These are phyloP conservation scores for maize (Zea mays) DNA, from an alignment of 176 grass and related monocot species.

Conservation along the genomic window DNA sequence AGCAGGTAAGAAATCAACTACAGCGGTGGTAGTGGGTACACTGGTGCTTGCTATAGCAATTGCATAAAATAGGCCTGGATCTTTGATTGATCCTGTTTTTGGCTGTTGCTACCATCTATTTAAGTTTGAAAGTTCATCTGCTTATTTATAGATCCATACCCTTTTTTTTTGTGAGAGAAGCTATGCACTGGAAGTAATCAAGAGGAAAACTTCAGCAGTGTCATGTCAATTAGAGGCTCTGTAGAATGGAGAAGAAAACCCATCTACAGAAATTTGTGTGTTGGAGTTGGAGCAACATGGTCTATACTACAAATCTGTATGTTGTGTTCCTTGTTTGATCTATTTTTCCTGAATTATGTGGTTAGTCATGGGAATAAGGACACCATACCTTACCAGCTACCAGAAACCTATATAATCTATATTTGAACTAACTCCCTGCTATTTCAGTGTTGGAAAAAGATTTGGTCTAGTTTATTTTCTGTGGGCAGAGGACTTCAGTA, in stretches of 20 bases:
- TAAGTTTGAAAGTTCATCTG: conserved; percentile 4
- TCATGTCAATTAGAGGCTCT: conserved; percentile 36
- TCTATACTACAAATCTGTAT: conserved; percentile 42
- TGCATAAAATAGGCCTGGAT: conserved; percentile 1
- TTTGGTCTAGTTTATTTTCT: conserved; percentile 9
- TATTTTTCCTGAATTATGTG: neutral
- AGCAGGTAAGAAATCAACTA: conserved; percentile 2
- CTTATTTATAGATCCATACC: conserved; percentile 27
- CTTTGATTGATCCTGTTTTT: conserved; percentile 20
- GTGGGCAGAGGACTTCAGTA: neutral
- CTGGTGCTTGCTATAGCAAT: conserved; percentile 1
- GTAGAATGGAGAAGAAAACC: conserved; percentile 55
- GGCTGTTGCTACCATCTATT: neutral
- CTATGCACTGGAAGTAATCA: neutral
- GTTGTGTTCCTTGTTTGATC: conserved; percentile 9
- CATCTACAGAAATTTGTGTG: conserved; percentile 52
- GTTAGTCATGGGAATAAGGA: neutral
- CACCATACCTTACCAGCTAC: neutral
- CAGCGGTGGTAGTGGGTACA: neutral
- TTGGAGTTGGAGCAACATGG: conserved; percentile 49
- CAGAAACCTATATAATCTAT: neutral
- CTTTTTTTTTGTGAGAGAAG: neutral
- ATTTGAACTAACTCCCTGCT: neutral
- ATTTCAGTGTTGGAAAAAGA: neutral
- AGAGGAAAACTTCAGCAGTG: conserved; percentile 14